Evolutionary conservation across 139 green algal species (phyloP).

Genomic region (Chlamydomonas eustigma): DNA sequence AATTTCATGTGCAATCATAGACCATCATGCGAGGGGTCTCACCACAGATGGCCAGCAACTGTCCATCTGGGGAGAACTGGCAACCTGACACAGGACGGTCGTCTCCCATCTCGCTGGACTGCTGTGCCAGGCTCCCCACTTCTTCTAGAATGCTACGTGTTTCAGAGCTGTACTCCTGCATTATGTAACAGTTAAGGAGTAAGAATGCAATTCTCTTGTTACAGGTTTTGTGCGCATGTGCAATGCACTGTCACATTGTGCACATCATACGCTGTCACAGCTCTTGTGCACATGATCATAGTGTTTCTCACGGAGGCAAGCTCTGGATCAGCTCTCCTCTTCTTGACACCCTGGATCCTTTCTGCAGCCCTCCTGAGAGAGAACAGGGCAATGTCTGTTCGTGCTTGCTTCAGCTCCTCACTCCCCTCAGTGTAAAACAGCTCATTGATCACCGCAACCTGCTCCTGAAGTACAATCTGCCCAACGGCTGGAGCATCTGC

Average conservation of each 20-base stretch:
- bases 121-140: slow-evolving; percentile 12
- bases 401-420: slow-evolving; percentile 49
- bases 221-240: no score
- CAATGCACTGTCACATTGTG: no score
- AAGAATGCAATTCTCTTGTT: no score
- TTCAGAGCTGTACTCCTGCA: neutral
- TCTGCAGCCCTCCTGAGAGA: slow-evolving; percentile 67
- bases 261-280: no score
- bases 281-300: no score
- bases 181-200: no score
- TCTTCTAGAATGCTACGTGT: neutral
- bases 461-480: slow-evolving; percentile 49
- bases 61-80: slow-evolving; percentile 66
- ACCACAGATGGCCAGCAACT: slow-evolving; percentile 53
- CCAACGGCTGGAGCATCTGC: slow-evolving; percentile 25
- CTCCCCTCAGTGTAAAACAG: slow-evolving; percentile 93
- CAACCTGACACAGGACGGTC: slow-evolving; percentile 78
- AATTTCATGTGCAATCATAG: no score
- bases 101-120: slow-evolving; percentile 80
- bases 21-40: slow-evolving; percentile 11
- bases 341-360: slow-evolving; percentile 57
- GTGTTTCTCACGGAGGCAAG: slow-evolving; percentile 30
- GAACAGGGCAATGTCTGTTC: slow-evolving; percentile 62
- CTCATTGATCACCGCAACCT: slow-evolving; percentile 52
- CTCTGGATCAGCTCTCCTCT: slow-evolving; percentile 43